Evolutionary conservation across 2,329 filamentous ascomycete species (phyloP), one percentile per base, ranked within the genome.

Genomic region (Macrophomina tecta): DNA sequence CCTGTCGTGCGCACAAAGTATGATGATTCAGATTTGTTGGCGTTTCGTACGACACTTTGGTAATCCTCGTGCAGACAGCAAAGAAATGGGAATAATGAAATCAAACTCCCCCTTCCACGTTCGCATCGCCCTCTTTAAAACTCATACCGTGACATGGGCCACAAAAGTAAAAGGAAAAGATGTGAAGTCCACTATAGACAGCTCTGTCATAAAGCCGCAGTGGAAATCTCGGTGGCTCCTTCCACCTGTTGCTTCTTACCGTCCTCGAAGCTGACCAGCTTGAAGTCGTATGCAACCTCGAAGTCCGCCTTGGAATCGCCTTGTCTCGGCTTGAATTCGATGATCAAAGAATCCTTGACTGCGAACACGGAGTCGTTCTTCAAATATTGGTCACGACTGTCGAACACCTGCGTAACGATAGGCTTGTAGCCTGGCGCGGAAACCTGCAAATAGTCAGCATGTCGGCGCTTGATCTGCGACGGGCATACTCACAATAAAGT

Each of bases 321-420:
- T 70, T 86, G 71, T 55, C 81, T 81, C 5, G 83, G 82, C 64
- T 82, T 75, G 71, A 89, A 89, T 62, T 88, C 85, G 11, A 88
- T 86, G 42, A 87, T 73, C 60, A 89, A 72, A 14, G 82, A 83
- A 67, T 88, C 85, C 74, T 88, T 88, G 58, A 87, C 86, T 0
- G 86, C 86, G 70, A 88, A 88, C 0, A 87, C 86, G 0, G 84
- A 82, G 70, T 88, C 86, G 66, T 87, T 81, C 18, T 81, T 79
- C 51, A 92, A 81, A 71, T 91, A 89, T 69, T 85, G 83, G 76
- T 89, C 87, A 69, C 86, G 83, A 67, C 83, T 81, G 75, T 93
- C 90, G 74, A 93, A 94, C 65, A 95, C 88, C 76, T 95, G 91
- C 1, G 91, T 93, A 0, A 89, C 90, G 56, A 96, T 84, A 0